These are phyloP conservation scores for Leccinum sublutescens DNA, from an alignment of 768 basidiomycete genomes.

Conservation along the genomic window DNA sequence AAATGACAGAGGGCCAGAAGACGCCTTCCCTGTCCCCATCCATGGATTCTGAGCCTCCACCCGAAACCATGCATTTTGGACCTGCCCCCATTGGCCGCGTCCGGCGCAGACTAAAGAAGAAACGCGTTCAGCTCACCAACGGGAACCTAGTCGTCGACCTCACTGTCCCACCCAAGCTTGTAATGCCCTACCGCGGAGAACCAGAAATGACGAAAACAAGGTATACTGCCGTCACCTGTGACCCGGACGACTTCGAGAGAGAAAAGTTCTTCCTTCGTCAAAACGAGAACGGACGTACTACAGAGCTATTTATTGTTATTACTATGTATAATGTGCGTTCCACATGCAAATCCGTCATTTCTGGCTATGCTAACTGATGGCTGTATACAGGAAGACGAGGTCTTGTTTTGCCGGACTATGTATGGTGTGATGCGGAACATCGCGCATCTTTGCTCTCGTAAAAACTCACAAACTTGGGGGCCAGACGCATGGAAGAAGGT, in stretches of 20 bases:
- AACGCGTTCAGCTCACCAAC: conserved; percentile 78
- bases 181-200: conserved; percentile 68
- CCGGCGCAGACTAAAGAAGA: conserved; percentile 72
- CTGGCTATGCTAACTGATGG: conserved; percentile 11
- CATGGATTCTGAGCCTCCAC: conserved; percentile 49
- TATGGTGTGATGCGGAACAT: conserved; percentile 94
- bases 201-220: conserved; percentile 72
- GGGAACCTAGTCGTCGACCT: conserved; percentile 88
- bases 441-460: conserved; percentile 76
- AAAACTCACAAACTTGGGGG: conserved; percentile 94
- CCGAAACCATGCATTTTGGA: conserved; percentile 81
- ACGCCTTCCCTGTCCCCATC: conserved; percentile 26
- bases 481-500: conserved; percentile 96
- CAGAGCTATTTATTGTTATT: conserved; percentile 91
- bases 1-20: conserved; percentile 23
- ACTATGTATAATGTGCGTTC: conserved; percentile 91
- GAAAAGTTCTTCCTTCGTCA: conserved; percentile 85
- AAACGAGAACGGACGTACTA: conserved; percentile 72
- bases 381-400: conserved; percentile 70
- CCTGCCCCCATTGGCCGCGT: conserved; percentile 83
- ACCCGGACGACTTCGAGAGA: conserved; percentile 88
- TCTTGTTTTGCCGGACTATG: conserved; percentile 88
- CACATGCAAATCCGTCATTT: not conserved
- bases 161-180: conserved; percentile 79
- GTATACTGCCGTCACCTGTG: conserved; percentile 90